These are phyloP conservation scores for Hondaea fermentalgiana DNA, from an alignment of 108 stramenopile genomes.

Conservation along the genomic window DNA sequence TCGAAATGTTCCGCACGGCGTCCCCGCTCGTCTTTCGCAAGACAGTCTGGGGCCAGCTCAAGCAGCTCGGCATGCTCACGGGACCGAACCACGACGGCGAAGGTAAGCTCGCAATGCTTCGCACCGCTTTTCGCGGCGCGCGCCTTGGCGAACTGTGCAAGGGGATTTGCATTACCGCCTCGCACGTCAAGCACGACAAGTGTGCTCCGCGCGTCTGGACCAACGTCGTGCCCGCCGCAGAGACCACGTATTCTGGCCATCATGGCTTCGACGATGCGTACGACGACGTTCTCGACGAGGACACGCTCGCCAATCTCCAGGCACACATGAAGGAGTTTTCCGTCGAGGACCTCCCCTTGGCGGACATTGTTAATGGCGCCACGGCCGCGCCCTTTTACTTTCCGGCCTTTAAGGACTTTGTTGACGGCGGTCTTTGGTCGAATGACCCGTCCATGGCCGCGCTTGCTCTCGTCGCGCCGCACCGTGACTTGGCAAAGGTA, in stretches of 20 bases:
- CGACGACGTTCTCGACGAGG: background rate
- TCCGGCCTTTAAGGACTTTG: background rate
- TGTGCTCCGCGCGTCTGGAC: background rate
- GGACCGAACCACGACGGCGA: conserved; percentile 1
- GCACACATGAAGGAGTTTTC: background rate
- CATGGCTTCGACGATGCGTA: background rate
- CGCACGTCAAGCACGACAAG: conserved; percentile 4
- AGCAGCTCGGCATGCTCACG: background rate
- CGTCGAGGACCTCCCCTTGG: background rate
- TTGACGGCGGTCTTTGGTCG: conserved; percentile 20
- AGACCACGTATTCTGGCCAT: background rate
- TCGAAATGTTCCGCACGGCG: background rate
- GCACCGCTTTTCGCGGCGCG: background rate
- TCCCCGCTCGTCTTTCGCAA: conserved; percentile 14
- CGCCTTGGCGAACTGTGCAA: background rate
- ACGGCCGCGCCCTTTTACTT: conserved; percentile 24
- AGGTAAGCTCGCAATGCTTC: background rate
- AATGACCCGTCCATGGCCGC: conserved; percentile 19
- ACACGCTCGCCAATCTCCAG: background rate
- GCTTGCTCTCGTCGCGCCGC: background rate
- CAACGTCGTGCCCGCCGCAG: background rate
- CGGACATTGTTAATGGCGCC: background rate
- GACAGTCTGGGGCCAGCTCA: background rate
- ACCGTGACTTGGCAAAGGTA: background rate
- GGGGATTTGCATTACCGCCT: conserved; percentile 3